phyloP scores from a whole-genome alignment of 2,329 filamentous ascomycete genomes.

The Pleoardoris graminearum region DNA sequence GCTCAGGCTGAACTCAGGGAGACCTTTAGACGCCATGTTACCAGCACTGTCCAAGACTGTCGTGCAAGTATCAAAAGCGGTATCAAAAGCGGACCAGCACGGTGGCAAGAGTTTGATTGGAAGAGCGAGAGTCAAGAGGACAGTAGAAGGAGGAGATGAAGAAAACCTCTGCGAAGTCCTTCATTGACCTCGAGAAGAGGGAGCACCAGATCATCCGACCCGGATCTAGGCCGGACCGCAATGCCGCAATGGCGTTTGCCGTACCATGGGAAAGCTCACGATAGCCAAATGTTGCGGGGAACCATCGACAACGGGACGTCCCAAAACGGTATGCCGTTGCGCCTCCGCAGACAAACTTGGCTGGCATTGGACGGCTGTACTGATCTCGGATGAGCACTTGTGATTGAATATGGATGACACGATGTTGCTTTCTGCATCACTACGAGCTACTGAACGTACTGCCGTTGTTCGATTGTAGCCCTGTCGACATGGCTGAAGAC shows the following conservation, averaged over 20 bases:
- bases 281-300: constrained; percentile 8
- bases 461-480: neutral
- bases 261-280: constrained; percentile 6
- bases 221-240: constrained; percentile 3
- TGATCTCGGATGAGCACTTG: too few relatives aligned
- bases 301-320: constrained; percentile 10
- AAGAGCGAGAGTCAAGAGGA: neutral
- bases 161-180: too few relatives aligned
- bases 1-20: constrained; percentile 76
- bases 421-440: neutral
- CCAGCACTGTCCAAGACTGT: neutral
- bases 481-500: neutral
- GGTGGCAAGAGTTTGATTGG: neutral
- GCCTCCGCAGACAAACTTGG: constrained; percentile 11
- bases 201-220: constrained; percentile 14
- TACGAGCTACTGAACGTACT: too few relatives aligned
- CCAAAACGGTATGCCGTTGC: constrained; percentile 11
- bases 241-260: too few relatives aligned
- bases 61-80: neutral
- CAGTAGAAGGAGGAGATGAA: too few relatives aligned
- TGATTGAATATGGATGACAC: too few relatives aligned
- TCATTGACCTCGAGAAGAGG: too few relatives aligned
- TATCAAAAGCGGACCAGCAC: neutral
- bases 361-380: constrained; percentile 6
- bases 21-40: constrained; percentile 21